Evolutionary conservation across 2,329 filamentous ascomycete species (phyloP), one percentile per base, ranked within the genome.

Genomic region (Blastomyces percursus): DNA sequence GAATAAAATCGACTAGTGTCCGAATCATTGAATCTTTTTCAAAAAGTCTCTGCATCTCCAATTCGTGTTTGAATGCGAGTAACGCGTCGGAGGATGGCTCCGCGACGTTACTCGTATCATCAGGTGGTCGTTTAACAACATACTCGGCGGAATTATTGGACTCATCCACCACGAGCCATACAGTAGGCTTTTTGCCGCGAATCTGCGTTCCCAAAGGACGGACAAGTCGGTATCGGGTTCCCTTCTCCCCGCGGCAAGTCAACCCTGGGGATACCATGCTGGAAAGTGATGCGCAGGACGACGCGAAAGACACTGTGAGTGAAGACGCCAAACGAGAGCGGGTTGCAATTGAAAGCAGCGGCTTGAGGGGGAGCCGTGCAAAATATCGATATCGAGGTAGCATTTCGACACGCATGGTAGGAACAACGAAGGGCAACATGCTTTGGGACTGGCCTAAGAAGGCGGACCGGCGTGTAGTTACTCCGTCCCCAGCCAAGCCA

Each of bases 21-120:
- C 60, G 54, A 51, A 64, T 65, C 62, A 64, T 65, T 27, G 59
- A 30, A 52, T 62, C 60, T 19, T 60, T 62, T 48, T 52, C 46
- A 44, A 65, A 64, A 44, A 65, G 62, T 51, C 50, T 65, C 55
- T 64, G 64, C 64, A 61, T 66, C 40, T 66, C 57, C 35, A 67
- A 48, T 44, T 66, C 66, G 44, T 65, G 57, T n/a, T 62, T 55
- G 42, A 67, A 67, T 16, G 63, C 64, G 27, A 61, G 51, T 38
- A 62, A 38, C 12, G 61, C 61, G n/a, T 62, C 40, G 16, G 62
- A 59, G 24, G 1, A 30, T 40, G 50, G 56, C 2, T 55, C 44
- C 32, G 27, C 24, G 16, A 14, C 42, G 6, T 56, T 54, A 16
- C 5, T 35, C 55, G 63, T 51, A 40, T 64, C 54, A 21, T 46